phyloP scores from a whole-genome alignment of 306 rosid genomes.

The Casuarina equisetifolia region DNA sequence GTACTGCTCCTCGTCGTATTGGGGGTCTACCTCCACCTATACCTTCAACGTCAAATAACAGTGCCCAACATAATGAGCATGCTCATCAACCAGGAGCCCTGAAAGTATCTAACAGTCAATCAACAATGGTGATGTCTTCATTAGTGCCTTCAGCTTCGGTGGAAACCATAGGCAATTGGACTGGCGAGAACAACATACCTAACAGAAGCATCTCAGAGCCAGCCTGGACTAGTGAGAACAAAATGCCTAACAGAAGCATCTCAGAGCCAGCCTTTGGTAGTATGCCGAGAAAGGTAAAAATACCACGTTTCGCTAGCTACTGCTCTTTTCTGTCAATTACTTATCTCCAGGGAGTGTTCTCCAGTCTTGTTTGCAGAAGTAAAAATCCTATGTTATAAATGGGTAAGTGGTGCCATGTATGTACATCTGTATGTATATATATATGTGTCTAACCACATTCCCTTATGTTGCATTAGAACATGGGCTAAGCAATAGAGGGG shows the following conservation, averaged over 20 bases:
- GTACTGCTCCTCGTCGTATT: constrained; percentile 88
- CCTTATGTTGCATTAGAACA: no score
- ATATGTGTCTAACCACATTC: no score
- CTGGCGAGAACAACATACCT: constrained; percentile 50
- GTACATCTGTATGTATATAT: no score
- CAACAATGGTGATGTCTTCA: constrained; percentile 81
- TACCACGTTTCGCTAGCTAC: not conserved
- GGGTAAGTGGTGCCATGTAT: no score
- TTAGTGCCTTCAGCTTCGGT: constrained; percentile 80
- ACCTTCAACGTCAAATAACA: constrained; percentile 59
- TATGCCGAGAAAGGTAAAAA: constrained; percentile 66
- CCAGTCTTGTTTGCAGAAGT: not conserved
- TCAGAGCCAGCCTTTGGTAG: constrained; percentile 93
- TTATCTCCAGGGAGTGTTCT: not conserved
- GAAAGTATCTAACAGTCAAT: constrained; percentile 68
- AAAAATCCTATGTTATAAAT: not conserved
- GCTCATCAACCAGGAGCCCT: constrained; percentile 47
- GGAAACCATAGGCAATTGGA: constrained; percentile 77
- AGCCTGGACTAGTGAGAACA: constrained; percentile 44
- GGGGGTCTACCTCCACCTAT: constrained; percentile 93
- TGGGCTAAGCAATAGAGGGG: no score
- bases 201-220: constrained; percentile 95
- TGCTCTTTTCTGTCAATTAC: constrained; percentile 2
- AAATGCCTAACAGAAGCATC: constrained; percentile 71
- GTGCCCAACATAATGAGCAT: constrained; percentile 52